Evolutionary conservation across 2,329 filamentous ascomycete species (phyloP).

Genomic region (Apiospora malaysiana): DNA sequence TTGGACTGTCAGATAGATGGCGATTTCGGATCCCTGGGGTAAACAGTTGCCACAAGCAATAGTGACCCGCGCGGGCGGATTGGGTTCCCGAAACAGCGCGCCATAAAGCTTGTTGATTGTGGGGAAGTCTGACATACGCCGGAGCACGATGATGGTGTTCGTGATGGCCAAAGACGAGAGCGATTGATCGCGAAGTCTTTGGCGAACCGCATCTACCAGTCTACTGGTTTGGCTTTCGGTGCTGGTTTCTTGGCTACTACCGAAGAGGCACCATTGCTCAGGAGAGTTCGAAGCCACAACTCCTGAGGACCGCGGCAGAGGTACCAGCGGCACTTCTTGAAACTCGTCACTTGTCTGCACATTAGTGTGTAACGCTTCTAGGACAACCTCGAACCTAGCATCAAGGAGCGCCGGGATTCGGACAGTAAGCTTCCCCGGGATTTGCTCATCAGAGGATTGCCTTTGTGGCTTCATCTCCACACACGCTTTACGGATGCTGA

Average conservation of each 20-base stretch:
- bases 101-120: constrained; percentile 78
- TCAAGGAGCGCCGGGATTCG: constrained; percentile 73
- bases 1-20: constrained; percentile 61
- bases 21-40: constrained; percentile 62
- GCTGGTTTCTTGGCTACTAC: constrained; percentile 31
- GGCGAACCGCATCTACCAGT: constrained; percentile 53
- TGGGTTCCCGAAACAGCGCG: constrained; percentile 74
- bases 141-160: constrained; percentile 71
- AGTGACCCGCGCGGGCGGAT: constrained; percentile 85
- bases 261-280: constrained; percentile 48
- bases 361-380: constrained; percentile 40
- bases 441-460: constrained; percentile 25
- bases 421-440: constrained; percentile 36
- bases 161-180: constrained; percentile 53
- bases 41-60: constrained; percentile 76
- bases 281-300: constrained; percentile 24
- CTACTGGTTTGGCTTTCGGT: constrained; percentile 55
- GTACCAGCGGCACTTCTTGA: constrained; percentile 6
- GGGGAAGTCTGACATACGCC: constrained; percentile 80
- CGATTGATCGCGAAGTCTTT: constrained; percentile 43
- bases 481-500: constrained; percentile 65
- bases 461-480: constrained; percentile 50
- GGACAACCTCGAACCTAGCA: constrained; percentile 55
- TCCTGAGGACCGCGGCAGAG: constrained; percentile 18
- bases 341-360: neutral